Percentiles rank a stretch among this genome's conserved stretches.
Conservation (phyloP, 495 filamentous ascomycete species). For the Friedmanniomyces simplex region DNA sequence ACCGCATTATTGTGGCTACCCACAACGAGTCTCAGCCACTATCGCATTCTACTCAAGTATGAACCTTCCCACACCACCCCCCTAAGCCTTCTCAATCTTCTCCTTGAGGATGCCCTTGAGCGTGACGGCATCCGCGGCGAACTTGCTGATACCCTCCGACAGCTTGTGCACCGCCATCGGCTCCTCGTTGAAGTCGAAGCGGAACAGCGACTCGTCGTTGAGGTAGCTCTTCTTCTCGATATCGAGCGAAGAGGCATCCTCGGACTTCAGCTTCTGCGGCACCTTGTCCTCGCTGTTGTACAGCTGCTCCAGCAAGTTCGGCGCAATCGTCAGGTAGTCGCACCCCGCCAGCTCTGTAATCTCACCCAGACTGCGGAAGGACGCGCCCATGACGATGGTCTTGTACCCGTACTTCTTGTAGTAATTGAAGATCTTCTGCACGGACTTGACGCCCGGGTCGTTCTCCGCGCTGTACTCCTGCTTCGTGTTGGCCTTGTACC, state of each 20-base stretch:
- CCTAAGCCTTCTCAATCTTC: slow-evolving; percentile 53
- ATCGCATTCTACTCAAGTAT: background rate
- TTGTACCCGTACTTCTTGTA: slow-evolving; percentile 99
- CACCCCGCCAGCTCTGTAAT: slow-evolving; percentile 97
- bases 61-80: background rate
- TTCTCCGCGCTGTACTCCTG: slow-evolving; percentile 80
- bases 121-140: slow-evolving; percentile 88
- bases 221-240: slow-evolving; percentile 87
- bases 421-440: slow-evolving; percentile 98
- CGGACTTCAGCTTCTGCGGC: slow-evolving; percentile 83
- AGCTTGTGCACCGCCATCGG: slow-evolving; percentile 99
- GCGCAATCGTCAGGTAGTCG: slow-evolving; percentile 98
- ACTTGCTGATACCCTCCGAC: slow-evolving; percentile 96
- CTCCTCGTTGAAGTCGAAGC: slow-evolving; percentile 99
- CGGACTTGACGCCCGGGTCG: slow-evolving; percentile 94
- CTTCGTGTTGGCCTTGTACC: slow-evolving; percentile 95
- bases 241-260: slow-evolving; percentile 52
- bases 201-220: slow-evolving; percentile 79
- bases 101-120: slow-evolving; percentile 83
- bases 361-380: slow-evolving; percentile 90
- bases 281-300: slow-evolving; percentile 68
- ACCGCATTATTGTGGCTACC: background rate
- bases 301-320: slow-evolving; percentile 87
- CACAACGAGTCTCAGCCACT: background rate
- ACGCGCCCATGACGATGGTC: slow-evolving; percentile 98